Conservation (phyloP, 2,329 filamentous ascomycete genomes). For the Penicillium sp. region DNA sequence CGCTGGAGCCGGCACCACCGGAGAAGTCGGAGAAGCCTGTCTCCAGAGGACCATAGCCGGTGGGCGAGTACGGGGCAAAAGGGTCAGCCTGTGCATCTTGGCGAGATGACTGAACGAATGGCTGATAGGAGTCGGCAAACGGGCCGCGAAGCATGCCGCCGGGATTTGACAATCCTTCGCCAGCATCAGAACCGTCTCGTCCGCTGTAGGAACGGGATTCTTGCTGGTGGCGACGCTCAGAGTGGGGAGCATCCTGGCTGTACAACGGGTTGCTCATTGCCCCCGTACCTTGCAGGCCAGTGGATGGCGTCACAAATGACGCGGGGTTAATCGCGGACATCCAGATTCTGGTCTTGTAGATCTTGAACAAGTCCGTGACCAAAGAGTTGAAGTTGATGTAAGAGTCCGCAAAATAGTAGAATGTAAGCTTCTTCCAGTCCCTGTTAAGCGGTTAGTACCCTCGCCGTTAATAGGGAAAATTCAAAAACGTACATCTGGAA, state of each 20-base stretch:
- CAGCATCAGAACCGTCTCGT: conserved; percentile 29
- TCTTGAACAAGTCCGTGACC: conserved; percentile 96
- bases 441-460: conserved; percentile 45
- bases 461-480: background rate
- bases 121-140: conserved; percentile 37
- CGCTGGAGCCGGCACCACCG: conserved; percentile 33
- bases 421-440: conserved; percentile 98
- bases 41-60: conserved; percentile 38
- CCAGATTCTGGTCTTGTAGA: conserved; percentile 99
- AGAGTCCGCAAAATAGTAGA: conserved; percentile 96
- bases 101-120: conserved; percentile 30
- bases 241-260: conserved; percentile 32
- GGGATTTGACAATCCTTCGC: conserved; percentile 26
- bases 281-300: conserved; percentile 65
- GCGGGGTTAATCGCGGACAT: conserved; percentile 99
- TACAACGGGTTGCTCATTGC: conserved; percentile 62
- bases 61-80: conserved; percentile 32
- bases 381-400: conserved; percentile 99
- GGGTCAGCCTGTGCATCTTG: conserved; percentile 37
- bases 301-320: conserved; percentile 73
- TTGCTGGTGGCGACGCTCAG: conserved; percentile 40
- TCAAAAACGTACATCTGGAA: conserved; percentile 88
- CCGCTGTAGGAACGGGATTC: conserved; percentile 32
- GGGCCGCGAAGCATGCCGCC: conserved; percentile 30
- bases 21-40: conserved; percentile 31